Evolutionary conservation across 306 rosid species (phyloP).

Genomic region (Hippophae rhamnoides): DNA sequence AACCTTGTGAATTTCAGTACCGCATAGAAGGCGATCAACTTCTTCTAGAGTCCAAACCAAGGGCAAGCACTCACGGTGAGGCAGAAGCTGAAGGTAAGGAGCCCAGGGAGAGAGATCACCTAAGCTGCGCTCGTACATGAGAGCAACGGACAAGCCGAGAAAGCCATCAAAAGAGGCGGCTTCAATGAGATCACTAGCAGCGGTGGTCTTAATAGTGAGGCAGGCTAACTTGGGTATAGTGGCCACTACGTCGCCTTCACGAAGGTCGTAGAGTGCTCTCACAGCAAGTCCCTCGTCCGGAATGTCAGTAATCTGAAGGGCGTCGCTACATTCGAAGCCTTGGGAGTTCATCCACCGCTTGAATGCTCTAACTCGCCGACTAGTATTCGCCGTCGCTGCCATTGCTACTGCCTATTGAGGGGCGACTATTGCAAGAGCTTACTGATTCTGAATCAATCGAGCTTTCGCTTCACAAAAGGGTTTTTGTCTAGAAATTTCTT

Average conservation of each 20-base stretch:
- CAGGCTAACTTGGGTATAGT: conserved; percentile 70
- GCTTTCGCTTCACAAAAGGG: too few species aligned
- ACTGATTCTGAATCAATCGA: neutral
- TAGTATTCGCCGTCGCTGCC: conserved; percentile 3
- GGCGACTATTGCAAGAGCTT: neutral
- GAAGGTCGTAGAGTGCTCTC: conserved; percentile 43
- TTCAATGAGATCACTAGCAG: conserved; percentile 45
- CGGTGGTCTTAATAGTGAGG: conserved; percentile 56
- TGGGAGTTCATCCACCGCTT: conserved; percentile 79
- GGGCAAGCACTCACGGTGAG: conserved; percentile 51
- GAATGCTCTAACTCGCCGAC: conserved; percentile 67
- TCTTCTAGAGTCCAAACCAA: conserved; percentile 59
- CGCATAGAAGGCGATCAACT: conserved; percentile 44
- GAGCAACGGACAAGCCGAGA: conserved; percentile 55
- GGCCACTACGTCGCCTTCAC: conserved; percentile 67
- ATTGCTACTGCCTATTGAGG: neutral
- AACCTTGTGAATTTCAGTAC: conserved; percentile 83
- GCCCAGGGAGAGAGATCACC: conserved; percentile 56
- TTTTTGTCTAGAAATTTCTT: too few species aligned
- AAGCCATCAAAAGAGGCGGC: conserved; percentile 38
- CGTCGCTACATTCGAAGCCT: conserved; percentile 55
- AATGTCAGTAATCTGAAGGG: conserved; percentile 39
- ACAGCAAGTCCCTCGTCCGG: conserved; percentile 46
- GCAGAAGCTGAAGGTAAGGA: conserved; percentile 64
- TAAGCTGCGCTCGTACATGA: conserved; percentile 81